Evolutionary conservation across 805 yeast genomes (phyloP), one percentile per base, ranked within the genome.

Genomic region (Teunomyces pallodes): DNA sequence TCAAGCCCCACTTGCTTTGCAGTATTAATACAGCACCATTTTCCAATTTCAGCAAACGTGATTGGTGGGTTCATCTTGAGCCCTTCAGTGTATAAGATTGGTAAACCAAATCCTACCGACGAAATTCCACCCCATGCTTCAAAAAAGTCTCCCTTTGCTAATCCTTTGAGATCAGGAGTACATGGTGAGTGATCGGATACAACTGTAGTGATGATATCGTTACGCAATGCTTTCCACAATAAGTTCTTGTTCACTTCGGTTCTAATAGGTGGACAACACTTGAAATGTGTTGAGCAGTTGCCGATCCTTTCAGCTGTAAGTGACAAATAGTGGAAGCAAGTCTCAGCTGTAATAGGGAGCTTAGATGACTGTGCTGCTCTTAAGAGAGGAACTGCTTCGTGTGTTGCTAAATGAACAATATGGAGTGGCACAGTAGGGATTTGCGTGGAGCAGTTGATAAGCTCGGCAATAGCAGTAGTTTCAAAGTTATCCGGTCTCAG

Each of bases 151-250:
- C 97, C 97, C 50, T 81, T 75, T 9, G 82, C 85, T 45, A 90
- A 73, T 17, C 88, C 87, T 66, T 91, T 91, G 59, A 91, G 74
- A 51, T 89, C 89, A 0, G 97, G 96, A 0, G 96, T 89, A 68
- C 98, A 91, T 2, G 97, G 98, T 3, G 96, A 88, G 67, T 91
- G 98, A 65, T 91, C 98, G 9, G 96, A 87, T 5, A 92, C 97
- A 4, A 91, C 96, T 3, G 96, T 83, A 12, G 87, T 80, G 51
- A 91, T 84, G 29, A 83, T 70, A 32, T 81, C 83, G 17, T 76
- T 75, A 46, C 79, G 64, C 30, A 92, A 72, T 0, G 92, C 97
- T 48, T 77, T 69, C 97, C 97, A 92, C 41, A 91, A 76, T 32
- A 78, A 74, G 38, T 75, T 66, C 55, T 94, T 77, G 65, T 92